These are phyloP conservation scores for Hypoxylon sp. DNA, from an alignment of 2,329 filamentous ascomycete species.

Conservation along the genomic window DNA sequence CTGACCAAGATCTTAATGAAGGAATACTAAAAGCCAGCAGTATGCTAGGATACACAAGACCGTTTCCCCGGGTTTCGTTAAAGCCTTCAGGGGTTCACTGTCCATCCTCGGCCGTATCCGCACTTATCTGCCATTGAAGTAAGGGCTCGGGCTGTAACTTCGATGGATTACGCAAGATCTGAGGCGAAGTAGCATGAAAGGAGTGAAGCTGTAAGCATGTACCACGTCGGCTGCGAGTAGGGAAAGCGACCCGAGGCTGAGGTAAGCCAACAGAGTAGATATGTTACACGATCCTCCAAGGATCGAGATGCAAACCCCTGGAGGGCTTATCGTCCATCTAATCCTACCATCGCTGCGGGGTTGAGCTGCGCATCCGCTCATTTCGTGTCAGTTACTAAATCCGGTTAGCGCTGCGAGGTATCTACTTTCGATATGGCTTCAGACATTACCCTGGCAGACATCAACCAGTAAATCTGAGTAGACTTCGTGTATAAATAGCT, in stretches of 20 bases:
- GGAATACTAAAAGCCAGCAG: too few species aligned
- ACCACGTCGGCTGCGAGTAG: neutral
- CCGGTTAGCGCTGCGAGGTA: constrained; percentile 37
- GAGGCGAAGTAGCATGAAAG: neutral
- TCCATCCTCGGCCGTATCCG: too few species aligned
- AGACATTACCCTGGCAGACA: neutral
- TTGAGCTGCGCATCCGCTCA: constrained; percentile 5
- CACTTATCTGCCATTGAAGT: too few species aligned
- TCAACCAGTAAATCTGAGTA: neutral
- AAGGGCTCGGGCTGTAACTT: too few species aligned
- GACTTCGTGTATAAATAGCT: constrained; percentile 25
- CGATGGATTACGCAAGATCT: too few species aligned
- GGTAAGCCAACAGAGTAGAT: neutral
- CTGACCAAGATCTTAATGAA: too few species aligned
- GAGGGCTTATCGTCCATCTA: neutral
- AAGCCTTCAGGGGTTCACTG: too few species aligned
- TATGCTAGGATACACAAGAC: too few species aligned
- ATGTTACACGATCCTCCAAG: neutral
- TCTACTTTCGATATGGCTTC: constrained; percentile 34
- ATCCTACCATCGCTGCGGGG: constrained; percentile 9
- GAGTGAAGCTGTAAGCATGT: neutral
- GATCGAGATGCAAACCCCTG: constrained; percentile 5
- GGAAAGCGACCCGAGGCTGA: neutral
- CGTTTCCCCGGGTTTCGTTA: too few species aligned
- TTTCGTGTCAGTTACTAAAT: constrained; percentile 33